Evolutionary conservation across 257 asterid species (phyloP), one percentile per base, ranked within the genome.

Genomic region (Przewalskia tangutica): DNA sequence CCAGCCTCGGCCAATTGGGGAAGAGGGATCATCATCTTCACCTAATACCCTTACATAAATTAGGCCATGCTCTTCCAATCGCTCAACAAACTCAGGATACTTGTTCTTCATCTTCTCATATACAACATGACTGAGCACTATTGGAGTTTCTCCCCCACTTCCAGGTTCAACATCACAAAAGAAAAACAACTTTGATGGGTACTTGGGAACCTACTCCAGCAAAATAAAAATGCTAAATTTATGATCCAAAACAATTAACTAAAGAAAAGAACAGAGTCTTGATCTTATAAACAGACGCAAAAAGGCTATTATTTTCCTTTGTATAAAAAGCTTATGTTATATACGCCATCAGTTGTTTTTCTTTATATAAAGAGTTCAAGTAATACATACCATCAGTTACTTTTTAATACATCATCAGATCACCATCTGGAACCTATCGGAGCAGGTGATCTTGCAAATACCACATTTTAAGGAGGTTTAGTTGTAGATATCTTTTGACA

Each of bases 1-100:
- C 98, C 98, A 95, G 70, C 99, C 98, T 20, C 96, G 96, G 6
- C 99, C 99, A 17, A 92, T 93, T 1, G 95, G 93, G 59, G 98
- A 92, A 0, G 97, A 90, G 70, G 97, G 99, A 76, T 93, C 95
- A 56, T 95, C 97, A 0, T 89, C 98, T 84, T 91, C 97, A 23
- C 98, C 98, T 83, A 93, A 62, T 3, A 93, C 85, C 1, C 98
- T 91, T 0, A 86, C 86, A 59, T 95, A 93, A 27, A 93, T 91
- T 53, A 93, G 36, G 1, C 98, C 96, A 16, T 86, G 85, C 84
- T 88, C 87, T 89, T 95, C 97, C 60, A 95, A 82, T 53, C 85
- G 90, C 7, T 90, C 90, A 18, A 93, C 99, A 23, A 95, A 93
- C 2, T 92, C 98, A 0, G 95, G 94, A 82, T 95, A 88, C 85